Evolutionary conservation across 225 moss, liverwort and hornwort genomes (phyloP).

Genomic region (Rhytidiadelphus loreus): DNA sequence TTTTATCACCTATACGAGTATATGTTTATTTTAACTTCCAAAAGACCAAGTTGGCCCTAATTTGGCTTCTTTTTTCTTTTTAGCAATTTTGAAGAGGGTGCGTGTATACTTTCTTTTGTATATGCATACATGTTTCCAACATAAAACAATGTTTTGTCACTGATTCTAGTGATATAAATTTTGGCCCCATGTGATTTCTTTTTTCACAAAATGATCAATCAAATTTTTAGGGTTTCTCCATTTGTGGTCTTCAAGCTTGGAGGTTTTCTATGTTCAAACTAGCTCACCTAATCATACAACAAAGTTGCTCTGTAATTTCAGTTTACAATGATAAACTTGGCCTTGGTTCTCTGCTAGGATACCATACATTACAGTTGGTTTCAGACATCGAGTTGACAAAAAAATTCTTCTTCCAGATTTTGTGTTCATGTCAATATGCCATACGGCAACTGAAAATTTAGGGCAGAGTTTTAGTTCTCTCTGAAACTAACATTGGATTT

Average conservation of each 20-base stretch:
- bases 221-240: background rate
- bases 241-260: background rate
- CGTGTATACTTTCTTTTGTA: no score
- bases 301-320: background rate
- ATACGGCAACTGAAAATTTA: background rate
- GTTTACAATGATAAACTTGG: background rate
- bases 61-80: background rate
- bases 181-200: background rate
- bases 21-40: background rate
- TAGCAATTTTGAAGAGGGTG: background rate
- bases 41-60: background rate
- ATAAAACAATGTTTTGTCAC: background rate
- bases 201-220: background rate
- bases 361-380: background rate
- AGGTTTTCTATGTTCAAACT: background rate
- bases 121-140: background rate
- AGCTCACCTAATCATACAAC: no score
- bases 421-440: background rate
- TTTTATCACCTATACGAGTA: background rate
- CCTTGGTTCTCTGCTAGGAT: no score
- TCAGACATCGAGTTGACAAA: no score
- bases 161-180: background rate
- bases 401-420: background rate
- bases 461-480: background rate
- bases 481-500: no score